Evolutionary conservation across 2,329 filamentous ascomycete species (phyloP), one percentile per base, ranked within the genome.

Genomic region (Alternaria novae-zelandiae): DNA sequence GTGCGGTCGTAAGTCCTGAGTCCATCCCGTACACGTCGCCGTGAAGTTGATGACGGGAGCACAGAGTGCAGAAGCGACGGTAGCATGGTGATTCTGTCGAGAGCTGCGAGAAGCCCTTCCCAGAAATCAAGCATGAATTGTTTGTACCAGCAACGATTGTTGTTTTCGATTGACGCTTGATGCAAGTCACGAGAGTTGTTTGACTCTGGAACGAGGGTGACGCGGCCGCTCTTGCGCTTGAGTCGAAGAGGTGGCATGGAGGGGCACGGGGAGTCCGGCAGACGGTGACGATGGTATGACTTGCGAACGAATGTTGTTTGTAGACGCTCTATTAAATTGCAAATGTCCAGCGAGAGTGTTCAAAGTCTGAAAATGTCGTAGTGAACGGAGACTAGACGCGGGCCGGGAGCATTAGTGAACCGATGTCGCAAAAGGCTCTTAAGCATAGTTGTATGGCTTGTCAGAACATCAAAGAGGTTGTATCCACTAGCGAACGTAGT

Each of bases 1-100:
- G 79, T 83, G 65, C 82, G 79, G 44, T 82, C 78, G 65, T 79
- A 77, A 32, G 74, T 80, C 59, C 72, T 76, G 57, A 81, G 76
- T 66, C 80, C 82, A 74, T 77, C 77, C 64, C 78, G 69, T 58
- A 63, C 65, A 61, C 78, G 75, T 70, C 75, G 77, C 53, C 74
- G 72, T 21, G 75, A 70, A 43, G 73, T 72, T 50, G 78, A 66
- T 36, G 77, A 71, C 20, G 81, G 74, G 59, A 78, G 75, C 49
- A 79, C 70, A 17, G 78, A 74, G 64, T 81, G 78, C 54, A 81
- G 70, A 20, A 81, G 67, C 32, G 80, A 80, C 60, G 80, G 77
- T 28, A 81, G 69, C 79, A 82, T 80, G 73, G 73, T 71, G 75
- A 80, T 70, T 45, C 76, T 72, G 64, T 80, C 77, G 10, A 80